Conservation (phyloP, 1,139 yeast species). For the Protomyces macrosporus region DNA sequence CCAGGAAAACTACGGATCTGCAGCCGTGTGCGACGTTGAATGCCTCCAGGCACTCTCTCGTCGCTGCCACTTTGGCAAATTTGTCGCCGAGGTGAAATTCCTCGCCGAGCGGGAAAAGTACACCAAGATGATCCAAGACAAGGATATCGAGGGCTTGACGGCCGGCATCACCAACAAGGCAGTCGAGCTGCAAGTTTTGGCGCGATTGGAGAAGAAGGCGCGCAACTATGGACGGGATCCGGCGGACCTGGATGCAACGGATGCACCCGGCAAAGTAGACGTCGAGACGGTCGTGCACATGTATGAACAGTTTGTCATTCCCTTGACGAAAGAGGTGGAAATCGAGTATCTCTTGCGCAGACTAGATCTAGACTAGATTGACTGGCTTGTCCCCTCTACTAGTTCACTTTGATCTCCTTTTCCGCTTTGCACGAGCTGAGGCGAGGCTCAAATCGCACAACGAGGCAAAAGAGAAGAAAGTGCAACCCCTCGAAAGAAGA, state of each 20-base stretch:
- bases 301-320: conserved; percentile 80
- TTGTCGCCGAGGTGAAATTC: conserved; percentile 93
- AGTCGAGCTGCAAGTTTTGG: conserved; percentile 78
- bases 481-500: neutral
- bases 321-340: conserved; percentile 90
- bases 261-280: conserved; percentile 66
- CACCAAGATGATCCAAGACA: conserved; percentile 56
- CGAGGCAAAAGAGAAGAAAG: neutral
- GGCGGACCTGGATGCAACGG: conserved; percentile 42
- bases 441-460: neutral
- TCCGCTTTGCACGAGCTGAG: conserved; percentile 62
- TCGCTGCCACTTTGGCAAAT: conserved; percentile 86
- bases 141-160: conserved; percentile 69
- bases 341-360: conserved; percentile 82
- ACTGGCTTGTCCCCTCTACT: too few relatives aligned
- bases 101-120: conserved; percentile 60
- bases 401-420: too few relatives aligned
- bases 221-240: conserved; percentile 87
- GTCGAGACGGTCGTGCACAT: conserved; percentile 76
- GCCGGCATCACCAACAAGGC: conserved; percentile 76
- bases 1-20: conserved; percentile 79
- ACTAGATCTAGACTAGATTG: conserved; percentile 45
- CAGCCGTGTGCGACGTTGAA: conserved; percentile 78
- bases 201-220: conserved; percentile 72
- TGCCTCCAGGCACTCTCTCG: conserved; percentile 84